A percentile compares a stretch with the other conserved stretches of the same genome.
Conservation (phyloP, 441 rosid genomes). For the Croton laevigatus region DNA sequence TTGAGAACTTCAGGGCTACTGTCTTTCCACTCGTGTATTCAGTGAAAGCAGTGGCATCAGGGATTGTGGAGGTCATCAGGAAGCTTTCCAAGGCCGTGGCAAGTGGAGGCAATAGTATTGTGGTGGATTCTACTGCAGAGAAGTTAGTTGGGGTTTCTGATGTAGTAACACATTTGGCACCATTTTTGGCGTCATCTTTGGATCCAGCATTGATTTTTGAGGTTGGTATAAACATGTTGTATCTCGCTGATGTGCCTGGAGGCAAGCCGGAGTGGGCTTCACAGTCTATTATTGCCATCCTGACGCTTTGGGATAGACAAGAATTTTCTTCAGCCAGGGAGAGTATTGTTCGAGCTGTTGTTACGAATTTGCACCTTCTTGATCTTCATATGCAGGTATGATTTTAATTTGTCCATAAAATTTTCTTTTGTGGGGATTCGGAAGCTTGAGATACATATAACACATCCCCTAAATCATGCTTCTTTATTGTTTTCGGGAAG, state of each 20-base stretch:
- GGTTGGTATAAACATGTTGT: slow-evolving; percentile 93
- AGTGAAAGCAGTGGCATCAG: slow-evolving; percentile 88
- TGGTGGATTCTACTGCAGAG: slow-evolving; percentile 75
- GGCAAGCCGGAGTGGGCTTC: slow-evolving; percentile 99
- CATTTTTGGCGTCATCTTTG: slow-evolving; percentile 85
- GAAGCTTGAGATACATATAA: not conserved
- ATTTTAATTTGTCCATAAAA: slow-evolving; percentile 1
- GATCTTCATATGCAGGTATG: slow-evolving; percentile 96
- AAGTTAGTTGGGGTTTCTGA: slow-evolving; percentile 87
- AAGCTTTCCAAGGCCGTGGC: slow-evolving; percentile 67
- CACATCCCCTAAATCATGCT: not conserved
- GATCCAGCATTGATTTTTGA: slow-evolving; percentile 94
- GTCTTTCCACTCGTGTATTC: slow-evolving; percentile 86
- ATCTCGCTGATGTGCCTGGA: slow-evolving; percentile 96
- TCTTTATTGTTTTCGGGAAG: not conserved
- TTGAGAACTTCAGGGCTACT: slow-evolving; percentile 85
- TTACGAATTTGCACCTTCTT: slow-evolving; percentile 87
- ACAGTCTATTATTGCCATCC: slow-evolving; percentile 83
- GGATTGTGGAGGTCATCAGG: slow-evolving; percentile 71
- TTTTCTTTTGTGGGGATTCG: not conserved
- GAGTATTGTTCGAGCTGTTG: slow-evolving; percentile 96
- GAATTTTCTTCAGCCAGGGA: slow-evolving; percentile 99
- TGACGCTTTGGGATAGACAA: slow-evolving; percentile 98
- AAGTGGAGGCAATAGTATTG: slow-evolving; percentile 37
- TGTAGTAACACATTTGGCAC: slow-evolving; percentile 85